These are phyloP conservation scores for Suhomyces coccinellae DNA, from an alignment of 1,139 yeast species.

Conservation along the genomic window DNA sequence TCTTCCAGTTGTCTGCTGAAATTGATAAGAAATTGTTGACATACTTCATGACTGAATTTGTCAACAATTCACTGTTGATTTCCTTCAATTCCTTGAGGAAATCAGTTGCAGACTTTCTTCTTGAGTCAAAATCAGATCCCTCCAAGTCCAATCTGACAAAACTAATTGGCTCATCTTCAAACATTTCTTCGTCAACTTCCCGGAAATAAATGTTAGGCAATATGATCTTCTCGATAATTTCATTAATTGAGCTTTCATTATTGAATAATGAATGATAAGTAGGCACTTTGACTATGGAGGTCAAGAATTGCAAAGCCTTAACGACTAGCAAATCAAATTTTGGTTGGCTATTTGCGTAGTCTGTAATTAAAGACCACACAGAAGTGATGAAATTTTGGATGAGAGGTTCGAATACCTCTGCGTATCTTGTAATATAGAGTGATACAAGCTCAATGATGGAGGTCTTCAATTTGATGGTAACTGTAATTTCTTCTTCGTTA, in stretches of 20 bases:
- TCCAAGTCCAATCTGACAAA: conserved; percentile 90
- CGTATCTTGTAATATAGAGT: conserved; percentile 85
- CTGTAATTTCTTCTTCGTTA: conserved; percentile 73
- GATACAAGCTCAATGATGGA: conserved; percentile 83
- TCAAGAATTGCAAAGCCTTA: conserved; percentile 75
- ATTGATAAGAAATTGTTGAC: conserved; percentile 64
- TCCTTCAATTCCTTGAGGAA: conserved; percentile 85
- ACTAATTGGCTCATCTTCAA: conserved; percentile 96
- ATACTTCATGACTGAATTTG: conserved; percentile 75
- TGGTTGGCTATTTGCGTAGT: conserved; percentile 60
- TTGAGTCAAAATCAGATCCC: conserved; percentile 90
- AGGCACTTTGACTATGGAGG: conserved; percentile 75
- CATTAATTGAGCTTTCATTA: conserved; percentile 66
- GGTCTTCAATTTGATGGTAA: conserved; percentile 73
- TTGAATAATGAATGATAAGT: conserved; percentile 62
- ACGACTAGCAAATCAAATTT: conserved; percentile 86
- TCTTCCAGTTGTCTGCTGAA: conserved; percentile 60
- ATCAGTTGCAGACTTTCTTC: conserved; percentile 90
- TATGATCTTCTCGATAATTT: conserved; percentile 78
- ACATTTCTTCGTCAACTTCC: conserved; percentile 84
- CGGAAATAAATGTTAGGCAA: conserved; percentile 85
- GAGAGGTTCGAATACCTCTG: conserved; percentile 80
- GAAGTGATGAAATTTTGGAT: conserved; percentile 78
- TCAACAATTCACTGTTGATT: conserved; percentile 71
- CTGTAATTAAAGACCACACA: conserved; percentile 75